phyloP scores from a whole-genome alignment of 176 grass and related monocot genomes.

The Lolium rigidum region DNA sequence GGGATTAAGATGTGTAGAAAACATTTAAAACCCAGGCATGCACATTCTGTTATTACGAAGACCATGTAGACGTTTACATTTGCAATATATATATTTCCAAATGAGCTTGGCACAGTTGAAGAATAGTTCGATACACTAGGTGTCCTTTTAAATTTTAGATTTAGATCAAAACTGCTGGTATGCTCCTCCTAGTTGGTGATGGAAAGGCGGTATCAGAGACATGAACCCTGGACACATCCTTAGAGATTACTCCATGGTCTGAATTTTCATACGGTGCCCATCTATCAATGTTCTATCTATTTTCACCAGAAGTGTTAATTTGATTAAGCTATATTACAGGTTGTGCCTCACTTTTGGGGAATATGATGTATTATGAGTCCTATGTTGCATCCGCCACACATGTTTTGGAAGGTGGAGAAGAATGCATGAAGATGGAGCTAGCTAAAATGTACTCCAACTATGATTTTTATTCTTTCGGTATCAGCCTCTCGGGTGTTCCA shows the following conservation, averaged over 20 bases:
- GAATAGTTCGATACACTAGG: neutral
- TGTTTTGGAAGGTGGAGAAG: slow-evolving; percentile 4
- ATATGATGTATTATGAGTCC: neutral
- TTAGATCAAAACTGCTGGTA: neutral
- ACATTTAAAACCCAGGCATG: neutral
- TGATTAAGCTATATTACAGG: slow-evolving; percentile 37
- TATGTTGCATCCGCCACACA: neutral
- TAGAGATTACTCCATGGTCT: neutral
- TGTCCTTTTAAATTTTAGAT: neutral
- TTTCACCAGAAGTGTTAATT: slow-evolving; percentile 12
- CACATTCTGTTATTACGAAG: neutral
- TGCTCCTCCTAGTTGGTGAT: neutral
- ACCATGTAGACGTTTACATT: neutral
- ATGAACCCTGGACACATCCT: neutral
- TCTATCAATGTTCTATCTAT: neutral
- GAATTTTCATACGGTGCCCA: neutral
- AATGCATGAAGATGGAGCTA: slow-evolving; percentile 52
- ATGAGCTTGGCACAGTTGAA: neutral
- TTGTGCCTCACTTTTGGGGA: neutral
- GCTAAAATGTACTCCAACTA: slow-evolving; percentile 40
- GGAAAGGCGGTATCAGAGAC: neutral
- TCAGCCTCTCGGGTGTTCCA: neutral
- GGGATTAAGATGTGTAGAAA: neutral
- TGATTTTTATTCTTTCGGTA: neutral
- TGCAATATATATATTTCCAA: neutral